Evolutionary conservation across 345 rosid species (phyloP).

Genomic region (Pistacia atlantica): DNA sequence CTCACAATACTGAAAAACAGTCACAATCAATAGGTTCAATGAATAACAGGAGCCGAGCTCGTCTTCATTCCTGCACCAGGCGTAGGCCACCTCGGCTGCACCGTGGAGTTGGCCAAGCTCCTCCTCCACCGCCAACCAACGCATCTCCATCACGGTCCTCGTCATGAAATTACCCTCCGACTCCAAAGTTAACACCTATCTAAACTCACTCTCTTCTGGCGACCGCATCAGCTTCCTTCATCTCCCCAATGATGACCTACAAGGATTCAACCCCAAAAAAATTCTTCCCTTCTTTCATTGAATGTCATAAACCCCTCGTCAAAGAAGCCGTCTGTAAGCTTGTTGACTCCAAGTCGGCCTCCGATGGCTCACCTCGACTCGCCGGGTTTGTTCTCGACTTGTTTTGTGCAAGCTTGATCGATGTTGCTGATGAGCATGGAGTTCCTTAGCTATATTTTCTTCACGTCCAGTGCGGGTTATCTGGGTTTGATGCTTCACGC

Average conservation of each 20-base stretch:
- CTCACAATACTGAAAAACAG: too few relatives aligned
- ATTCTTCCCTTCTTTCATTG: not conserved
- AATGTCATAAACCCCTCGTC: slow-evolving; percentile 37
- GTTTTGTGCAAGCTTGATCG: slow-evolving; percentile 52
- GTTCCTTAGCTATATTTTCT: slow-evolving; percentile 54
- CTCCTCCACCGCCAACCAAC: slow-evolving; percentile 42
- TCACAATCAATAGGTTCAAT: too few relatives aligned
- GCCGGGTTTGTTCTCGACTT: slow-evolving; percentile 52
- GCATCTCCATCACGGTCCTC: slow-evolving; percentile 50
- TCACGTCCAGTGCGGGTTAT: slow-evolving; percentile 41
- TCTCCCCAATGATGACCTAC: slow-evolving; percentile 21
- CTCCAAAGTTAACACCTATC: not conserved
- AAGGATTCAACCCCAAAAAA: not conserved
- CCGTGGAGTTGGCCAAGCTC: slow-evolving; percentile 44
- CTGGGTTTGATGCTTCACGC: slow-evolving; percentile 30
- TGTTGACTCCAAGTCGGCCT: not conserved
- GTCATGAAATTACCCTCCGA: slow-evolving; percentile 27
- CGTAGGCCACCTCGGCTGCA: slow-evolving; percentile 48
- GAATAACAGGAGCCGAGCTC: slow-evolving; percentile 33
- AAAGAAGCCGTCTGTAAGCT: slow-evolving; percentile 29
- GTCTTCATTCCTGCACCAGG: slow-evolving; percentile 54
- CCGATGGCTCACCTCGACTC: slow-evolving; percentile 28
- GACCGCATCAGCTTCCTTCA: slow-evolving; percentile 37
- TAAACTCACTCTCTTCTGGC: slow-evolving; percentile 19
- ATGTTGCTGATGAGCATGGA: slow-evolving; percentile 44